Evolutionary conservation across 441 rosid species (phyloP), one percentile per base, ranked within the genome.

Genomic region (Gossypium davidsonii): DNA sequence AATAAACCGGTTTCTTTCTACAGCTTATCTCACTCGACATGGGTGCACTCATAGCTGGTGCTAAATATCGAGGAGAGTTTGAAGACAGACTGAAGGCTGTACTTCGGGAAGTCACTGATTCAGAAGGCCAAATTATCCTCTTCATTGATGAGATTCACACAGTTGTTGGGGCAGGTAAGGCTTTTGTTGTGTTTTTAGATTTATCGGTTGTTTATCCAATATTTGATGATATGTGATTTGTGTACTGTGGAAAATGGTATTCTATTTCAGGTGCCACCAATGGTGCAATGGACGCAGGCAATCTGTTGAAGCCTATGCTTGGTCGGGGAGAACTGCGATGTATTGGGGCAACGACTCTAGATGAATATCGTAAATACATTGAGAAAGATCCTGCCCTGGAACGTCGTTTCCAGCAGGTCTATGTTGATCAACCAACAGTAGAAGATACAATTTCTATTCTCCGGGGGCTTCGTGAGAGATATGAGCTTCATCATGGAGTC

Each of bases 251-350:
- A 75, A 37, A 28, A 23, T 74, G 49, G 39, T 23, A n/a, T 55
- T 55, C 53, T 74, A 37, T 80, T 80, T 85, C 80, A 94, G 99
- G 99, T 83, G 97, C 92, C 8, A 94, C 99, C 74, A 90, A 85
- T 83, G 99, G 99, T 18, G 93, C 99, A 10, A 90, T 94, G 99
- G 99, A 94, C 79, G 99, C 97, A 7, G 96, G 98, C 46, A 94
- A 92, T 80, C 87, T 94, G 58, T 78, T 94, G 85, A 94, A 94
- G 79, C 98, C 99, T 10, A 94, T 94, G 99, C 87, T 92, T 69
- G 98, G 98, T 72, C 82, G 96, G 7, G 94, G 99, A 18, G 97
- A 94, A 80, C 74, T 94, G 78, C 82, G 90, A n/a, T 94, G 98
- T 55, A 94, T 94, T 17, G 99, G 97, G 74, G 99, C 99, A 60